phyloP scores from a whole-genome alignment of 352 stramenopile genomes.

The Phytophthora constricta region DNA sequence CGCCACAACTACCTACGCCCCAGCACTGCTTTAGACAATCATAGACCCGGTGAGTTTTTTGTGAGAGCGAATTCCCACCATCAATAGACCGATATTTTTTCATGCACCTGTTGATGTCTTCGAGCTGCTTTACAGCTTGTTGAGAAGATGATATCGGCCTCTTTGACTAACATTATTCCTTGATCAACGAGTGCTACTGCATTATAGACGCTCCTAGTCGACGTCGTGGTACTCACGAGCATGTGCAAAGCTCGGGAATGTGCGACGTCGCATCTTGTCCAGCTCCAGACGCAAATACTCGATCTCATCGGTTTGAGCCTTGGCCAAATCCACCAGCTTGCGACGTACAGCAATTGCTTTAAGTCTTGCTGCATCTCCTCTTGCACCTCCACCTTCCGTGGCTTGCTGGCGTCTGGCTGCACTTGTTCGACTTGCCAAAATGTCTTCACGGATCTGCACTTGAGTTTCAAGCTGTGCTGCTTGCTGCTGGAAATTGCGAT shows the following conservation, averaged over 20 bases:
- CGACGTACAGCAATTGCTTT: conserved; percentile 89
- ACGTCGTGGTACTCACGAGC: conserved; percentile 46
- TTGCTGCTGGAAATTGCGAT: conserved; percentile 79
- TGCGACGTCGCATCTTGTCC: conserved; percentile 90
- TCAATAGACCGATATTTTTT: no score
- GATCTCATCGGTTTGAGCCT: conserved; percentile 92
- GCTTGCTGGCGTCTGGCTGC: conserved; percentile 45
- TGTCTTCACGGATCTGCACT: conserved; percentile 90
- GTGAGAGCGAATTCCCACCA: no score
- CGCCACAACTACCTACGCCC: conserved; percentile 12
- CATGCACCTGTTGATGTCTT: background rate
- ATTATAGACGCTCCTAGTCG: no score
- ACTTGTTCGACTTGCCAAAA: conserved; percentile 77
- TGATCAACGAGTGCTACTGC: no score
- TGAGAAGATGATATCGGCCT: no score
- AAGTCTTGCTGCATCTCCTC: conserved; percentile 54
- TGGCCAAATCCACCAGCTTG: conserved; percentile 90
- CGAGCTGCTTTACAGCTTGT: no score
- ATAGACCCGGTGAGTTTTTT: background rate
- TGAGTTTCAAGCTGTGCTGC: conserved; percentile 78
- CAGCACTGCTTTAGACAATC: conserved; percentile 39
- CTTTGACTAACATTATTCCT: no score
- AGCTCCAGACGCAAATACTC: conserved; percentile 90
- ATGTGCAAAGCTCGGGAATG: conserved; percentile 92
- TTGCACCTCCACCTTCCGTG: background rate